These are phyloP conservation scores for Saccharomycopsis hybrid DNA, from an alignment of 1,139 yeast genomes.

Conservation along the genomic window DNA sequence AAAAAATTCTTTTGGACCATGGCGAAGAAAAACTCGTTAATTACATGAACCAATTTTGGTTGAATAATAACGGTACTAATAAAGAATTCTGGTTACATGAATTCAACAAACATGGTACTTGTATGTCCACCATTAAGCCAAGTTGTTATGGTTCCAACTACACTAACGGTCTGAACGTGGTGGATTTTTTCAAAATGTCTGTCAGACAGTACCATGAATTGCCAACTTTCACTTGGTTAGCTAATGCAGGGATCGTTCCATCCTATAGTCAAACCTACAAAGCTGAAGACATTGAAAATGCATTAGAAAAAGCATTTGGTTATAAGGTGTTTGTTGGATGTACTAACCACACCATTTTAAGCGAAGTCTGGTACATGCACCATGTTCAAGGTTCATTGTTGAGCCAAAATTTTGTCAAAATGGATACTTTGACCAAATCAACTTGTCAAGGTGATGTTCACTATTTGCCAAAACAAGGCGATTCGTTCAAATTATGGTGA, in stretches of 20 bases:
- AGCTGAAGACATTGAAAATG: constrained; percentile 55
- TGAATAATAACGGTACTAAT: constrained; percentile 57
- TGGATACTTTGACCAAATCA: constrained; percentile 50
- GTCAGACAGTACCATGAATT: constrained; percentile 56
- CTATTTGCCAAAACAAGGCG: constrained; percentile 56
- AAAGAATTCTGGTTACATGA: constrained; percentile 93
- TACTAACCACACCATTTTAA: constrained; percentile 57
- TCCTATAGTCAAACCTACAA: constrained; percentile 55
- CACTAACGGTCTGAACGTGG: constrained; percentile 50
- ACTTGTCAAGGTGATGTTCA: constrained; percentile 65
- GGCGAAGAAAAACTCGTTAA: constrained; percentile 45
- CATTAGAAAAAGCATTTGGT: constrained; percentile 58
- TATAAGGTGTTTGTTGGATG: constrained; percentile 67
- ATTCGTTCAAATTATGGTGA: constrained; percentile 20
- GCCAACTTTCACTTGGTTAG: constrained; percentile 60
- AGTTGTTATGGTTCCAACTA: constrained; percentile 39
- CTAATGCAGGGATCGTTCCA: constrained; percentile 35
- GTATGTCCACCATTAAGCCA: constrained; percentile 75
- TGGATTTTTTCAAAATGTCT: constrained; percentile 68
- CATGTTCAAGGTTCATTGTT: constrained; percentile 70
- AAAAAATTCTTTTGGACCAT: constrained; percentile 42
- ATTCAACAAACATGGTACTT: constrained; percentile 92
- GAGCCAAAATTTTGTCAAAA: constrained; percentile 57
- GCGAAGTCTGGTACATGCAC: constrained; percentile 89
- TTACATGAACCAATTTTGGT: constrained; percentile 65